These are phyloP conservation scores for Notholithocarpus densiflorus DNA, from an alignment of 306 rosid species.

Conservation along the genomic window DNA sequence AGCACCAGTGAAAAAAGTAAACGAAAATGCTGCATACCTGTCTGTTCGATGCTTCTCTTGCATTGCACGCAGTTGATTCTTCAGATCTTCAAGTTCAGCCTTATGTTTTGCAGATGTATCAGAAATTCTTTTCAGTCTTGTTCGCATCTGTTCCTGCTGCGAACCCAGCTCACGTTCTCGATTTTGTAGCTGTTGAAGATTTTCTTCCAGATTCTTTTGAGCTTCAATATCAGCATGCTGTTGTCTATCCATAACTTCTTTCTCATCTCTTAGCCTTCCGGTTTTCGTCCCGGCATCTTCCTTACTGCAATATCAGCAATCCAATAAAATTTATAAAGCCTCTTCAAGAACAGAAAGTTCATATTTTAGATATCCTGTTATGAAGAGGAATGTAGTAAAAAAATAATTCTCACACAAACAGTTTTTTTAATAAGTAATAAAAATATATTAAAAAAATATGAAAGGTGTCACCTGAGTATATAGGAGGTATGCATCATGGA, in stretches of 20 bases:
- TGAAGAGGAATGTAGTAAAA: not conserved
- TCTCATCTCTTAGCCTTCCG: slow-evolving; percentile 83
- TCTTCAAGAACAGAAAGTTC: not conserved
- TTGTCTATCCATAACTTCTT: slow-evolving; percentile 88
- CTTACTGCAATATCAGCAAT: slow-evolving; percentile 57
- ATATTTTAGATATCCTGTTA: not conserved
- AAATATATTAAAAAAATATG: too few species aligned
- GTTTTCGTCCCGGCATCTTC: slow-evolving; percentile 98
- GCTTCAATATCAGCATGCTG: slow-evolving; percentile 94
- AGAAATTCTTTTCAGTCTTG: slow-evolving; percentile 65
- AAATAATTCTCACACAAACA: not conserved
- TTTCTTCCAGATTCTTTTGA: slow-evolving; percentile 89
- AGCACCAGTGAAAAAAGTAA: slow-evolving; percentile 3
- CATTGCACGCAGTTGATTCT: slow-evolving; percentile 63
- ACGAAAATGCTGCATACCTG: slow-evolving; percentile 41
- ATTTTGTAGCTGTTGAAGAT: slow-evolving; percentile 77
- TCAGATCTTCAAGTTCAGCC: slow-evolving; percentile 49
- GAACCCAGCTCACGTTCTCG: slow-evolving; percentile 65
- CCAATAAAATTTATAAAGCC: slow-evolving; percentile 13
- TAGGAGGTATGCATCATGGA: too few species aligned
- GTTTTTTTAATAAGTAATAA: too few species aligned
- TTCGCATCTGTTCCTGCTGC: slow-evolving; percentile 73
- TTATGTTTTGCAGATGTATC: slow-evolving; percentile 56
- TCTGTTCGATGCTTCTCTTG: slow-evolving; percentile 70
- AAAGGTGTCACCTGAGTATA: too few species aligned